A percentile compares a stretch with the other conserved stretches of the same genome.
Conservation (phyloP, 306 rosid species). For the Corylus americana region DNA sequence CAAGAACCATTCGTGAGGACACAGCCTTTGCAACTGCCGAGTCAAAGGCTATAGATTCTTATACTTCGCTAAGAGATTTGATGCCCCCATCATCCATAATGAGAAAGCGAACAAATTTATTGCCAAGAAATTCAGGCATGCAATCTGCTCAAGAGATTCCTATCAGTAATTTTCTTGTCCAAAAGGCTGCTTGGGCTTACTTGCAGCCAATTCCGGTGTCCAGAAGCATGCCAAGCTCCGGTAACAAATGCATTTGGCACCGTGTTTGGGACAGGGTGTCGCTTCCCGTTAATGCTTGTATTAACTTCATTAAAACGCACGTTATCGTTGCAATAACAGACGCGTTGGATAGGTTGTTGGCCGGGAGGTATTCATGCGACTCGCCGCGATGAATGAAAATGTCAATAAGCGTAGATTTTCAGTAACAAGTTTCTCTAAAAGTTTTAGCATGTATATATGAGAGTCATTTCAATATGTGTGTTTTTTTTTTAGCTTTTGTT, state of each 20-base stretch:
- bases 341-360: no score
- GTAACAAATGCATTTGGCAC: background rate
- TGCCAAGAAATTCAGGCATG: background rate
- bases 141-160: background rate
- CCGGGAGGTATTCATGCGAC: no score
- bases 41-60: background rate
- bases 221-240: background rate
- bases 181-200: constrained; percentile 14
- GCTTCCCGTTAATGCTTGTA: no score
- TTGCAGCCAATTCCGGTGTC: background rate
- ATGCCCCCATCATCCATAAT: background rate
- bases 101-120: background rate
- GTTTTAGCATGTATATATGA: no score
- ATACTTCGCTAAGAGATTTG: background rate
- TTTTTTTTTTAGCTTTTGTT: no score
- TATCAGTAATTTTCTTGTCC: background rate
- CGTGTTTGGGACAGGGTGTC: background rate
- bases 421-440: no score
- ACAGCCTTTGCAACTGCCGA: background rate
- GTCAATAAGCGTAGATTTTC: no score
- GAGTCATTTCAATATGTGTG: no score
- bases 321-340: no score
- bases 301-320: no score
- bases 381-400: no score
- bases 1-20: background rate